Conservation (phyloP, 148 eudicot species). For the Rhododendron ovatum region DNA sequence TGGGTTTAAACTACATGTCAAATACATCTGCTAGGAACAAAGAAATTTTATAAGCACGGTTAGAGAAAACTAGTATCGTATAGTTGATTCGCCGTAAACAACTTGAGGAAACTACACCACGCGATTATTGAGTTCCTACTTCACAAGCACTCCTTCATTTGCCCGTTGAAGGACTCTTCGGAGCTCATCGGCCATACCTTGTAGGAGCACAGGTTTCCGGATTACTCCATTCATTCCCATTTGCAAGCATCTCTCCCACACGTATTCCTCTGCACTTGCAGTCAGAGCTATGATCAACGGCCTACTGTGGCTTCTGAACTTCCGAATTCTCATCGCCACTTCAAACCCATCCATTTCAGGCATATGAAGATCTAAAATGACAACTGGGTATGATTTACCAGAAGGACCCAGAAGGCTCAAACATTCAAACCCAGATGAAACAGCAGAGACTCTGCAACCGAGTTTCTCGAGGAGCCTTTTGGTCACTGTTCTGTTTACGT, state of each 20-base stretch:
- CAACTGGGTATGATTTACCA: constrained; percentile 34
- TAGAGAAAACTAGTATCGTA: constrained; percentile 1
- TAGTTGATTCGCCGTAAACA: not conserved
- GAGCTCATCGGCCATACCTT: constrained; percentile 67
- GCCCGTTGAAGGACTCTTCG: constrained; percentile 39
- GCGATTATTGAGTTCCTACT: not conserved
- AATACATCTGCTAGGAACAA: not conserved
- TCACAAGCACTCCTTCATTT: constrained; percentile 13
- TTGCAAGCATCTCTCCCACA: constrained; percentile 60
- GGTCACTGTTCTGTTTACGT: constrained; percentile 62
- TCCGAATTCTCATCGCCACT: constrained; percentile 55
- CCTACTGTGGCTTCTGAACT: constrained; percentile 42
- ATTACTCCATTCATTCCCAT: constrained; percentile 68
- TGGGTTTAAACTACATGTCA: not conserved
- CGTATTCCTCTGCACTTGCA: constrained; percentile 66
- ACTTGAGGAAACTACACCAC: not conserved
- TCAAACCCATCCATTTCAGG: constrained; percentile 80
- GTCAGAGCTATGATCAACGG: constrained; percentile 64
- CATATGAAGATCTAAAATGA: constrained; percentile 68
- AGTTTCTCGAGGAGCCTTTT: constrained; percentile 64
- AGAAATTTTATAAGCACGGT: not conserved
- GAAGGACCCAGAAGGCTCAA: constrained; percentile 45
- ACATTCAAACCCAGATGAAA: constrained; percentile 61
- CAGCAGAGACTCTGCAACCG: constrained; percentile 59
- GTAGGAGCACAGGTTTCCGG: constrained; percentile 64